Evolutionary conservation across 331 rosid species (phyloP).

Genomic region (Arachis monticola): DNA sequence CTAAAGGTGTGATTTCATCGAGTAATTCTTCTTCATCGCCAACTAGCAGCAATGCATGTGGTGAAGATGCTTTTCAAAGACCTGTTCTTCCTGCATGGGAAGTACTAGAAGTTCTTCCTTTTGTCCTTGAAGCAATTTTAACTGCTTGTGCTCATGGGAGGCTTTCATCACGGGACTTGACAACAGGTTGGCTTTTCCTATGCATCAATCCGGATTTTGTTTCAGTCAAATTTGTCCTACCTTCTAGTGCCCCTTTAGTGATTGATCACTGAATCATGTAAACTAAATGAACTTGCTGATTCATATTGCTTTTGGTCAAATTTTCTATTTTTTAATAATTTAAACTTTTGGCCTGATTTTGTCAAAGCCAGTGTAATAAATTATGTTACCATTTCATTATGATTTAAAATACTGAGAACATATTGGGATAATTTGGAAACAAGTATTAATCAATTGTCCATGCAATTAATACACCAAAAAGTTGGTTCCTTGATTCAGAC

Average conservation of each 20-base stretch:
- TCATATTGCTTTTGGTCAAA: conserved; percentile 27
- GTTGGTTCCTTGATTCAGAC: conserved; percentile 27
- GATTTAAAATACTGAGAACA: conserved; percentile 11
- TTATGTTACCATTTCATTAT: conserved; percentile 16
- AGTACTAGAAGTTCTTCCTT: conserved; percentile 77
- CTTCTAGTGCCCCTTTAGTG: conserved; percentile 26
- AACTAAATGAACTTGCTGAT: conserved; percentile 25
- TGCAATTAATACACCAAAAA: conserved; percentile 21
- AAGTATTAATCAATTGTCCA: conserved; percentile 15
- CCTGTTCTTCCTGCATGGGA: conserved; percentile 82
- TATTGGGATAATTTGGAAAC: conserved; percentile 30
- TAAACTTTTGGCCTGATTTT: conserved; percentile 1
- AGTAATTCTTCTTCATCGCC: conserved; percentile 58
- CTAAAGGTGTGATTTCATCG: conserved; percentile 52
- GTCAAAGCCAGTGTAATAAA: conserved; percentile 15
- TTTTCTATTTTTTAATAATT: conserved; percentile 17
- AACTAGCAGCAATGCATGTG: conserved; percentile 48
- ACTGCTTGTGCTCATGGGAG: conserved; percentile 82
- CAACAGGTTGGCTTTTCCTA: conserved; percentile 63
- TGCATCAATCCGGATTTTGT: conserved; percentile 21
- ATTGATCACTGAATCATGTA: conserved; percentile 27
- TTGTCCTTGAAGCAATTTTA: conserved; percentile 74
- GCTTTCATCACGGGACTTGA: conserved; percentile 78
- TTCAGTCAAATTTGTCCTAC: conserved; percentile 30
- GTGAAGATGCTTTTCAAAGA: conserved; percentile 63